phyloP scores from a whole-genome alignment of 129 eudicot genomes.

The Centrapalus pauciflorus region DNA sequence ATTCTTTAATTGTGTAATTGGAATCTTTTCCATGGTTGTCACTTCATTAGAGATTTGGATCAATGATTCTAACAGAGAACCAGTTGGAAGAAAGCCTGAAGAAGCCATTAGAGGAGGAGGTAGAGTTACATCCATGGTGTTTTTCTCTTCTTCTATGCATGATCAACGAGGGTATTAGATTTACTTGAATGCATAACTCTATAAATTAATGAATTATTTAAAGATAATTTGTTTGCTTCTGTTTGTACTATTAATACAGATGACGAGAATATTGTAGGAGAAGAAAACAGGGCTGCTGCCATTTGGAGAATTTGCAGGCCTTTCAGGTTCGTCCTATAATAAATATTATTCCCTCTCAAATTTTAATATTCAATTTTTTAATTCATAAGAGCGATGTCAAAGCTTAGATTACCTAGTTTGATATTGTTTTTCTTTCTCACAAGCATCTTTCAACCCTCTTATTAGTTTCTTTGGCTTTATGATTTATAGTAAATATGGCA shows the following conservation, averaged over 20 bases:
- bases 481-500: too few species aligned
- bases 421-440: neutral
- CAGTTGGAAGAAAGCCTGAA: constrained; percentile 70
- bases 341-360: constrained; percentile 20
- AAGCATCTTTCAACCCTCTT: neutral
- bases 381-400: constrained; percentile 22
- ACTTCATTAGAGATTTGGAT: constrained; percentile 64
- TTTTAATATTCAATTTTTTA: constrained; percentile 21
- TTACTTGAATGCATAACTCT: constrained; percentile 19
- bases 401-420: neutral
- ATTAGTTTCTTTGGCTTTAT: too few species aligned
- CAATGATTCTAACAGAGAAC: constrained; percentile 63
- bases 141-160: constrained; percentile 16
- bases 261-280: constrained; percentile 33
- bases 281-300: constrained; percentile 48
- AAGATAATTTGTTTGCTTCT: constrained; percentile 38
- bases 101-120: constrained; percentile 57
- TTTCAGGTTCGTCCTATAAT: constrained; percentile 34
- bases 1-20: constrained; percentile 49
- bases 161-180: constrained; percentile 18
- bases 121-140: constrained; percentile 48
- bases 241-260: constrained; percentile 40
- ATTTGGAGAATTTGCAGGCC: constrained; percentile 62
- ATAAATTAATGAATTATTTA: constrained; percentile 9
- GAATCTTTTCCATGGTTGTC: constrained; percentile 39